A percentile compares a stretch with the other conserved stretches of the same genome.
phyloP scores from a whole-genome alignment of 2,329 filamentous ascomycete species.

The Claviceps sp. region DNA sequence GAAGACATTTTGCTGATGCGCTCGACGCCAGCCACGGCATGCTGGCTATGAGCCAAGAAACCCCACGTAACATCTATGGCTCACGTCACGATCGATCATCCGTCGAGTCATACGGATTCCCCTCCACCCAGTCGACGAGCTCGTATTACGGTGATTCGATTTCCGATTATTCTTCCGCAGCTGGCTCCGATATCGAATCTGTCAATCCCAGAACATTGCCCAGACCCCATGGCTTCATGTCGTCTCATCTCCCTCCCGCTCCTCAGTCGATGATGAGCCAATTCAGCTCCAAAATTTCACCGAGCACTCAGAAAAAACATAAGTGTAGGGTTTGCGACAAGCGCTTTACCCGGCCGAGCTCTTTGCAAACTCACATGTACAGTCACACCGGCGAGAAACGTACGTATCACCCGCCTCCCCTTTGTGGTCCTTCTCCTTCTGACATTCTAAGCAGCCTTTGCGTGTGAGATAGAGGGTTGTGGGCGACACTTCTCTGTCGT shows the following conservation, averaged over 20 bases:
- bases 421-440: neutral
- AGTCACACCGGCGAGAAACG: constrained; percentile 97
- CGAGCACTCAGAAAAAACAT: constrained; percentile 96
- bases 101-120: constrained; percentile 82
- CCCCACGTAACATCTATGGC: constrained; percentile 79
- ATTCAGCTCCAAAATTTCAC: constrained; percentile 92
- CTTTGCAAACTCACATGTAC: constrained; percentile 95
- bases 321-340: constrained; percentile 99
- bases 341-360: constrained; percentile 88
- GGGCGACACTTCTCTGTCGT: constrained; percentile 95
- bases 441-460: constrained; percentile 51
- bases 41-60: constrained; percentile 92
- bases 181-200: constrained; percentile 73
- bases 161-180: constrained; percentile 77
- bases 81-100: constrained; percentile 54
- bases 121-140: constrained; percentile 67
- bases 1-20: constrained; percentile 70
- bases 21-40: constrained; percentile 89
- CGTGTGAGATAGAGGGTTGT: constrained; percentile 87
- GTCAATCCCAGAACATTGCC: constrained; percentile 72
- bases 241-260: constrained; percentile 58
- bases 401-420: constrained; percentile 37
- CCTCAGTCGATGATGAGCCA: constrained; percentile 98
- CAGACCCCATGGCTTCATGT: constrained; percentile 52
- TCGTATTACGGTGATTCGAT: constrained; percentile 78